These are phyloP conservation scores for Hericium rajendrae DNA, from an alignment of 768 basidiomycete species.

Conservation along the genomic window DNA sequence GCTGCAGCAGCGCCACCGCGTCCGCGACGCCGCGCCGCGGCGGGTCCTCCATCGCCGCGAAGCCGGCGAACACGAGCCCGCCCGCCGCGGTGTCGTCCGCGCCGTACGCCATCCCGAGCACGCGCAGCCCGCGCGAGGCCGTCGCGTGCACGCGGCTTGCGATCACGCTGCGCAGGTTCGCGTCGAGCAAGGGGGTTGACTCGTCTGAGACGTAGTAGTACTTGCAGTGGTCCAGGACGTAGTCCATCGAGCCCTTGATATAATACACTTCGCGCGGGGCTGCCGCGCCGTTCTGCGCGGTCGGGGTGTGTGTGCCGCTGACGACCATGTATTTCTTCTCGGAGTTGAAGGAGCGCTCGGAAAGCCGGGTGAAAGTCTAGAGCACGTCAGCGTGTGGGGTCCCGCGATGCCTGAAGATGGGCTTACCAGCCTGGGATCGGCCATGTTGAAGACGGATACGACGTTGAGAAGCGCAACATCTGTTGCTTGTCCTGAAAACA, in stretches of 20 bases:
- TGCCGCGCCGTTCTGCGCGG: slow-evolving; percentile 19
- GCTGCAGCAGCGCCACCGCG: slow-evolving; percentile 70
- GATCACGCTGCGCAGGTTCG: slow-evolving; percentile 57
- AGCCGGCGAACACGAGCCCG: slow-evolving; percentile 83
- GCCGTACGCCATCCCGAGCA: slow-evolving; percentile 91
- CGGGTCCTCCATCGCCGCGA: slow-evolving; percentile 93
- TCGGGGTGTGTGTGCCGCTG: slow-evolving; percentile 49
- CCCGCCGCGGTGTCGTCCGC: no score
- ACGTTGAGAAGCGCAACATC: slow-evolving; percentile 89
- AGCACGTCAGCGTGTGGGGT: neutral
- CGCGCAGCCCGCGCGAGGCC: slow-evolving; percentile 70
- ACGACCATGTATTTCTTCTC: slow-evolving; percentile 93
- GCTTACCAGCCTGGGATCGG: slow-evolving; percentile 64
- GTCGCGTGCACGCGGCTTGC: slow-evolving; percentile 59
- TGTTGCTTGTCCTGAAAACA: slow-evolving; percentile 80
- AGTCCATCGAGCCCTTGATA: slow-evolving; percentile 88
- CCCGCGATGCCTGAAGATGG: slow-evolving; percentile 1
- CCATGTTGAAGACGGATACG: slow-evolving; percentile 51
- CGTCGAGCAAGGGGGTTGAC: slow-evolving; percentile 76
- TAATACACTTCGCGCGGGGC: slow-evolving; percentile 68
- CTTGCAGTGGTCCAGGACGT: slow-evolving; percentile 75
- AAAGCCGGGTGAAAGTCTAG: slow-evolving; percentile 59
- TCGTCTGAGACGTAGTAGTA: slow-evolving; percentile 85
- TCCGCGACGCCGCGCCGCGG: slow-evolving; percentile 91
- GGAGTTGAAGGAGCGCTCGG: slow-evolving; percentile 86